phyloP scores from a whole-genome alignment of 176 grass and related monocot genomes.

The Musa troglodytarum region DNA sequence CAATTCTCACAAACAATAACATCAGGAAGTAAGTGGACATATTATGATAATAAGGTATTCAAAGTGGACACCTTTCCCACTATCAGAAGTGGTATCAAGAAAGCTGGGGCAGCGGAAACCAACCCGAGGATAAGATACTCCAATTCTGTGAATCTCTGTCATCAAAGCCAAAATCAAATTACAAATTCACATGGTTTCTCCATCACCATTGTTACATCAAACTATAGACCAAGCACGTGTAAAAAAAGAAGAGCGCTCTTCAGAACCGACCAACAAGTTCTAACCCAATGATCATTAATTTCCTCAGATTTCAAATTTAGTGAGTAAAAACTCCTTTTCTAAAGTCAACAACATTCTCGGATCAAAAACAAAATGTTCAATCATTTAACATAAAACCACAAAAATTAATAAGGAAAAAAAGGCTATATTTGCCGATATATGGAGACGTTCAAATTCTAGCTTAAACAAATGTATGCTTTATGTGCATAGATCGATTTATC shows the following conservation, averaged over 20 bases:
- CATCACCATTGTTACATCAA: neutral
- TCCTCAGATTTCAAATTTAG: too few species aligned
- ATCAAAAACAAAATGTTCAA: conserved; percentile 1
- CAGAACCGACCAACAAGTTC: too few species aligned
- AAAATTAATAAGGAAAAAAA: neutral
- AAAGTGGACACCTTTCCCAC: conserved; percentile 56
- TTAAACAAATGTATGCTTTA: too few species aligned
- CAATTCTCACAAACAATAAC: neutral
- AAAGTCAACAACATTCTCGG: too few species aligned
- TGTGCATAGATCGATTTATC: too few species aligned
- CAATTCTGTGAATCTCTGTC: conserved; percentile 82
- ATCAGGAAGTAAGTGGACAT: neutral
- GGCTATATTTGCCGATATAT: too few species aligned
- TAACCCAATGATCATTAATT: too few species aligned
- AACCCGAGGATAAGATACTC: conserved; percentile 78
- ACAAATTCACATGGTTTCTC: neutral
- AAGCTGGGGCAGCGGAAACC: conserved; percentile 65
- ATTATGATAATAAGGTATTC: neutral
- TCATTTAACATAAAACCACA: neutral
- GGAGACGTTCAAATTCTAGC: too few species aligned
- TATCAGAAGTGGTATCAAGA: conserved; percentile 65
- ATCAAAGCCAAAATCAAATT: neutral
- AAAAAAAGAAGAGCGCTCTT: too few species aligned
- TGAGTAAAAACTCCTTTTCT: too few species aligned
- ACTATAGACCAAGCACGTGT: neutral